Evolutionary conservation across 805 yeast genomes (phyloP), one percentile per base, ranked within the genome.

Genomic region (Kodamaea sagamina): DNA sequence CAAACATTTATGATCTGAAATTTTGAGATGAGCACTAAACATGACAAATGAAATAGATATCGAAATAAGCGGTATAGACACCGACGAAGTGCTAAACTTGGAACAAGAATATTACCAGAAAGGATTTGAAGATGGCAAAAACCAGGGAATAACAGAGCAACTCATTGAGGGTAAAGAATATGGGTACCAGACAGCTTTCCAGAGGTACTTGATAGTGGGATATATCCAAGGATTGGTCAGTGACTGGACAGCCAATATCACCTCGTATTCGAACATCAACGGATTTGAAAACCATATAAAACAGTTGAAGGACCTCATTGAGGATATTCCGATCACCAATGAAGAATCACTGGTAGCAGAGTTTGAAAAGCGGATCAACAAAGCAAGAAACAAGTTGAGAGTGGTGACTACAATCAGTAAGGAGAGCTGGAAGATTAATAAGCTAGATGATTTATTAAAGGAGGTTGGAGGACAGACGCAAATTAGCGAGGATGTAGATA

Each of bases 121-220:
- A 47, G 97, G 97, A 1, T 85, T 63, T 57, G 53, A 64, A 38
- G 93, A 87, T 48, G 98, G 96, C 1, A 75, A 75, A 29, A 62
- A 66, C 4, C 84, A 77, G 39, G 85, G 89, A 0, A 65, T 79
- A 1, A 61, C 59, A 37, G 76, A 80, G 32, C 89, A 89, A 37
- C 71, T 64, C 40, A 50, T 71, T 2, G 97, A 89, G 58, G 97
- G 97, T 1, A 84, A 83, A 55, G 89, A 87, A 55, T 82, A 81
- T 51, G 98, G 98, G 0, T 72, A 81, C 32, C 93, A 85, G 57
- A 82, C 86, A 0, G 89, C 88, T 0, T 84, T 80, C 53, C 93
- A 85, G 60, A 64, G 86, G 46, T 83, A 78, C 53, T 51, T 87
- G 2, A 57, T 86, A 0, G 58, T 89, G 1, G 97, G 97, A 0